Base-by-base conservation (phyloP, 1,139 yeast species). In the Candida frijolesensis region DNA sequence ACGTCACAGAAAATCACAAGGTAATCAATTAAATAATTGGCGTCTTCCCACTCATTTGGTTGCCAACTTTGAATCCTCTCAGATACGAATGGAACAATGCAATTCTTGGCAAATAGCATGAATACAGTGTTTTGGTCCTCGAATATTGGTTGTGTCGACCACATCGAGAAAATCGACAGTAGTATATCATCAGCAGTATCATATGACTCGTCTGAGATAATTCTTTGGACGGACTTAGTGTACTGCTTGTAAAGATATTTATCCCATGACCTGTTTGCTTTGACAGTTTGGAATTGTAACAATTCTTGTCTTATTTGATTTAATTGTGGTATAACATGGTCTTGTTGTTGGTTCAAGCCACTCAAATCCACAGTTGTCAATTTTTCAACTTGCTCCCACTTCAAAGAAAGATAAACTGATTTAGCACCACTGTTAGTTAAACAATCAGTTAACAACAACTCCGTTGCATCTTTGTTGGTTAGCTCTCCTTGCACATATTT, bases 1-100 rank as follows among this genome's bases (percentile, higher is more conserved):
- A 57, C 60, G 9, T 54, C 56, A 3, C 56, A 50, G 22, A 66
- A 51, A 2, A 59, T 40, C 3, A 60, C 47, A 12, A 63, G 55
- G 46, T 58, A 64, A 37, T 65, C 69, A 2, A 63, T 47, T 2
- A 53, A 19, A 9, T 25, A 32, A 11, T 55, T 54, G 11, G 45
- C 48, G 2, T 25, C 9, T 29, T 30, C 2, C 11, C 9, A 30
- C 7, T 27, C 8, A 22, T 12, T 30, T 41, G 25, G 32, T 14
- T 16, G 15, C 44, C 19, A 41, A 30, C 15, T 8, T 12, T 42
- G 14, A 33, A 19, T 22, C 12, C 39, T 38, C 12, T 38, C 30
- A 22, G 42, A 38, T 12, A 42, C 9, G 25, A 18, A 55, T 1
- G 70, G 70, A 1, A 58, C 37, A 9, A 68, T 54, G 2, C 56